phyloP scores from a whole-genome alignment of 1,284 basidiomycete species.

The Melanopsichium pennsylvanicum region DNA sequence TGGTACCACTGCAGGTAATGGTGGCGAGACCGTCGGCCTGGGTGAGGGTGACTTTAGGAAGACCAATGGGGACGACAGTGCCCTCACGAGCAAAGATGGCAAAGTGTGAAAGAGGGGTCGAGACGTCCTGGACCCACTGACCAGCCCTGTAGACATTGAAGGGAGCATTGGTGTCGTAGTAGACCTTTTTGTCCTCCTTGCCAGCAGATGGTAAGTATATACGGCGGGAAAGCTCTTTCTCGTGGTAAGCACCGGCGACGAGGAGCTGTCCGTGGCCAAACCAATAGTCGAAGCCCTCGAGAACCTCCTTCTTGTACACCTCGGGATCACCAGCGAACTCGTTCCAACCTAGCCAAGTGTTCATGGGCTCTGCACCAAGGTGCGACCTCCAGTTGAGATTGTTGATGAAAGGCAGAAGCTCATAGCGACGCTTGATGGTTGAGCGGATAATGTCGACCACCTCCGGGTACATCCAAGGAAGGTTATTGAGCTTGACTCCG shows the following conservation, averaged over 20 bases:
- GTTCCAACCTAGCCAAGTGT: conserved; percentile 67
- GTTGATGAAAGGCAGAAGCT: conserved; percentile 65
- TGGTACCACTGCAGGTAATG: conserved; percentile 66
- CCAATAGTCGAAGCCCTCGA: conserved; percentile 68
- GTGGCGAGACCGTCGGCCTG: conserved; percentile 60
- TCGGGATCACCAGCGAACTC: conserved; percentile 66
- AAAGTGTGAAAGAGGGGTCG: conserved; percentile 67
- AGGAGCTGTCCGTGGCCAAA: conserved; percentile 67
- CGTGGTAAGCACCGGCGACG: conserved; percentile 65
- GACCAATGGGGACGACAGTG: conserved; percentile 67
- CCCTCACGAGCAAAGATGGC: conserved; percentile 67
- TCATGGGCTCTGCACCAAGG: conserved; percentile 65
- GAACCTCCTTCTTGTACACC: conserved; percentile 64
- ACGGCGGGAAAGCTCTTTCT: conserved; percentile 61
- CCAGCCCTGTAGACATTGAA: conserved; percentile 21
- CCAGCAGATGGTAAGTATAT: conserved; percentile 67
- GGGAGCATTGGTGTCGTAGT: conserved; percentile 41
- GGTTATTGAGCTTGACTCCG: conserved; percentile 66
- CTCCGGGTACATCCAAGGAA: conserved; percentile 69
- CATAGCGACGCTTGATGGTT: conserved; percentile 68
- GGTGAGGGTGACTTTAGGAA: conserved; percentile 65
- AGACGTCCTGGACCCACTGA: conserved; percentile 57
- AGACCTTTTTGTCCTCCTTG: conserved; percentile 24
- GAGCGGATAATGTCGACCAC: conserved; percentile 66
- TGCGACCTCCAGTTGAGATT: conserved; percentile 67